Evolutionary conservation across 352 stramenopile species (phyloP), one percentile per base, ranked within the genome.

Genomic region (Phytophthora palmivora): DNA sequence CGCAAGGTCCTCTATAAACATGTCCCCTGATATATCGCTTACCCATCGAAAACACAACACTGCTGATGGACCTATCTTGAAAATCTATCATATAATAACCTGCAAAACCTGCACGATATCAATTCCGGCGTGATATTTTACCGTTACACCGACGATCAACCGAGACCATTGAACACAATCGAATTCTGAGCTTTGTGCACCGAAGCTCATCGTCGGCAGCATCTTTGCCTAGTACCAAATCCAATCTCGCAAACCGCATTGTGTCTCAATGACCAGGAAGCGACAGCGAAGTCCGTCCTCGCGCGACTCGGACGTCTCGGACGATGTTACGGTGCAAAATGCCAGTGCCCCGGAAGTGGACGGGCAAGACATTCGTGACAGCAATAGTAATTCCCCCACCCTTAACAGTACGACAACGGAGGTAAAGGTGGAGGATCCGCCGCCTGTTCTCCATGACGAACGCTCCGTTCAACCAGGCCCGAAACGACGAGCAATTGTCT

Each of bases 401-500:
- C 9, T 51, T 22, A 36, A 18, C 19, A 24, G 18, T 30, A 33
- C 41, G 6, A n/a, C 24, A 4, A 34, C 19, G 8, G n/a, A n/a
- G n/a, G n/a, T n/a, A n/a, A n/a, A n/a, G n/a, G n/a, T n/a, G n/a
- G n/a, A n/a, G n/a, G 41, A 37, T 5, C 11, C 18, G 15, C 21
- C 21, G 47, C 14, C 14, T 18, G 21, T 22, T 15, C 18, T 39
- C 15, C 33, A 62, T 8, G 18, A 8, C 8, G 15, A 44, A 47
- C n/a, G 16, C n/a, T n/a, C n/a, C n/a, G n/a, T n/a, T n/a, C n/a
- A n/a, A n/a, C n/a, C 19, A n/a, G 18, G 4, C 11, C 37, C 58
- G 10, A 71, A 76, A n/a, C 70, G 78, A 6, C 70, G 78, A 7
- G 79, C 80, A 4, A 41, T 92, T 15, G 63, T 91, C 24, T 99